Percentiles rank a stretch among this genome's conserved stretches.
Conservation (phyloP, 768 basidiomycete genomes). For the Gymnopilus dilepis region DNA sequence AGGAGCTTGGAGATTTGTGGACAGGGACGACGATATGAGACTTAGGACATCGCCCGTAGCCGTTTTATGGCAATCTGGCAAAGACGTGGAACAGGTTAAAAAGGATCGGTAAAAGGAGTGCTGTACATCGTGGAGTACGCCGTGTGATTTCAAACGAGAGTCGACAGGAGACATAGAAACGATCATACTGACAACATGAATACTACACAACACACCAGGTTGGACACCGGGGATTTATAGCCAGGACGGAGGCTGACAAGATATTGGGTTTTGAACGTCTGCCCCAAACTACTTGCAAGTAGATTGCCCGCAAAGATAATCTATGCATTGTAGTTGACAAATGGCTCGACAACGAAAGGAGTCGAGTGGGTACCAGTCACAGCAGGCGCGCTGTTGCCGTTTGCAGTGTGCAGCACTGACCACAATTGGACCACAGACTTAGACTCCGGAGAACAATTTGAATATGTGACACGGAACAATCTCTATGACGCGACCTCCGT, state of each 20-base stretch:
- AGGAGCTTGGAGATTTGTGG: slow-evolving; percentile 15
- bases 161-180: not conserved
- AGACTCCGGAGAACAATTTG: too few relatives aligned
- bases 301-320: too few relatives aligned
- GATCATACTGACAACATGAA: not conserved
- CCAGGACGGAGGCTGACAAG: slow-evolving; percentile 5
- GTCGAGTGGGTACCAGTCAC: too few relatives aligned
- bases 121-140: not conserved
- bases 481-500: too few relatives aligned
- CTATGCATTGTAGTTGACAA: too few relatives aligned
- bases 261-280: not conserved
- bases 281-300: too few relatives aligned
- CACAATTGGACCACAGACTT: too few relatives aligned
- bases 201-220: not conserved
- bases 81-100: slow-evolving; percentile 15
- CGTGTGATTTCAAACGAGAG: not conserved
- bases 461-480: too few relatives aligned
- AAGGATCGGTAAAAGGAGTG: not conserved
- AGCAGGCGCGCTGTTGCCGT: too few relatives aligned
- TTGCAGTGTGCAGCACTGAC: too few relatives aligned
- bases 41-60: slow-evolving; percentile 17
- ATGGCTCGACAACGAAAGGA: too few relatives aligned
- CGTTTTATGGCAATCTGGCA: slow-evolving; percentile 17
- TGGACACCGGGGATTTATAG: slow-evolving; percentile 6
- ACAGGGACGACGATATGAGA: slow-evolving; percentile 22